Percentiles rank a stretch among this genome's conserved stretches.
phyloP scores from a whole-genome alignment of 352 stramenopile genomes.

The Blastocystis sp. region DNA sequence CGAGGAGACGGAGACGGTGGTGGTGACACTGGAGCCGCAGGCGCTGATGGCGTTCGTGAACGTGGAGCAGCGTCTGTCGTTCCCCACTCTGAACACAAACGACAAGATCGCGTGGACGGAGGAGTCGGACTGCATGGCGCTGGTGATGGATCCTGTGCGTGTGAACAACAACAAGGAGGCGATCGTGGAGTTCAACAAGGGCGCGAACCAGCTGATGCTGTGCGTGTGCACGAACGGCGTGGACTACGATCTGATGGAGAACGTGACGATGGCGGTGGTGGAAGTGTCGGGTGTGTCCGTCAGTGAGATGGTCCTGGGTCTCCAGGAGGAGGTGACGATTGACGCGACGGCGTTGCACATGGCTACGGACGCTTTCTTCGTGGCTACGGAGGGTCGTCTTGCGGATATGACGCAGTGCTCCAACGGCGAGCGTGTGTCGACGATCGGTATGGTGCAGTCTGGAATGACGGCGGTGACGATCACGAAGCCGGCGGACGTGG shows the following conservation, averaged over 20 bases:
- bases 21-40: neutral
- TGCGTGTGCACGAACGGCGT: conserved; percentile 42
- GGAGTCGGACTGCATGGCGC: neutral
- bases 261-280: conserved; percentile 49
- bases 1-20: neutral
- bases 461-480: neutral
- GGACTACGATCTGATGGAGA: conserved; percentile 15
- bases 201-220: neutral
- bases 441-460: neutral
- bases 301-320: neutral
- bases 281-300: neutral
- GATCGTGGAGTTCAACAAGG: conserved; percentile 10
- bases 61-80: conserved; percentile 27
- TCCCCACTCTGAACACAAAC: neutral
- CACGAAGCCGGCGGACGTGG: conserved; percentile 7
- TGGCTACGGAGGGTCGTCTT: neutral
- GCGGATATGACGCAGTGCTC: neutral
- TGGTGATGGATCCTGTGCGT: conserved; percentile 25
- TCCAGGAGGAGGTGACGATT: conserved; percentile 19
- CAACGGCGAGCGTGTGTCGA: conserved; percentile 12
- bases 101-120: conserved; percentile 29
- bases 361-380: conserved; percentile 23
- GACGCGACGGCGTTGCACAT: neutral
- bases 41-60: conserved; percentile 28
- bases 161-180: conserved; percentile 33